Evolutionary conservation across 352 stramenopile species (phyloP), one percentile per base, ranked within the genome.

Genomic region (Pythium sukuiense): DNA sequence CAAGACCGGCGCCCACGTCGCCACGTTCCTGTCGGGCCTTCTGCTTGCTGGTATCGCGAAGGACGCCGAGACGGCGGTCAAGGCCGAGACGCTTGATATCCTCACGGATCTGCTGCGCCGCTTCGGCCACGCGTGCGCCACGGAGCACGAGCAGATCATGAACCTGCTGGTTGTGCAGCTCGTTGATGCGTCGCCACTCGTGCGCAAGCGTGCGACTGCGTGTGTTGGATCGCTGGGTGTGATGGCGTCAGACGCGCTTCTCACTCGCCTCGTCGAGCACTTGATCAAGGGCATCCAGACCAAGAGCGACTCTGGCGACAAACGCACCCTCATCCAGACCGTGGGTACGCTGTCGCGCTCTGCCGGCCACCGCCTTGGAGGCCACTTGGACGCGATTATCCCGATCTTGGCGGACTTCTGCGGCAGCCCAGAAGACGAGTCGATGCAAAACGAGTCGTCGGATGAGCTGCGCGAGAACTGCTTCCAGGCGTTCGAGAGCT

Each of bases 401-500:
- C 95, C 96, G 6, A 98, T 99, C 48, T 94, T 99, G 66, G 80
- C 98, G 13, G 74, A 88, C 55, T 99, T 98, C 72, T 98, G 95
- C 35, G 96, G 97, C 32, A 76, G 97, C 58, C 81, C 90, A 16
- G 92, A 95, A 20, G 91, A 99, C 59, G 85, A 98, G 61, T 86
- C 84, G 6, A 83, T 97, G 69, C 95, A 99, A 64, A 98, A 89
- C 65, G 94, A 98, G 69, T 75, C 86, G 35, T 90, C 92, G 8
- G 97, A 98, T 67, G 97, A 99, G 74, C 88, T 99, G 30, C 86
- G 97, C 39, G 97, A 99, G 75, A 98, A 97, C 62, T 99, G 97
- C 70, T 99, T 99, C 70, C 96, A 98, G 65, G 97, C 96, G 24
- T 98, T 99, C 74, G 97, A 99, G 69, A 94, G 90, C 7, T 99